phyloP scores from a whole-genome alignment of 306 rosid species.

The Comarum palustre region DNA sequence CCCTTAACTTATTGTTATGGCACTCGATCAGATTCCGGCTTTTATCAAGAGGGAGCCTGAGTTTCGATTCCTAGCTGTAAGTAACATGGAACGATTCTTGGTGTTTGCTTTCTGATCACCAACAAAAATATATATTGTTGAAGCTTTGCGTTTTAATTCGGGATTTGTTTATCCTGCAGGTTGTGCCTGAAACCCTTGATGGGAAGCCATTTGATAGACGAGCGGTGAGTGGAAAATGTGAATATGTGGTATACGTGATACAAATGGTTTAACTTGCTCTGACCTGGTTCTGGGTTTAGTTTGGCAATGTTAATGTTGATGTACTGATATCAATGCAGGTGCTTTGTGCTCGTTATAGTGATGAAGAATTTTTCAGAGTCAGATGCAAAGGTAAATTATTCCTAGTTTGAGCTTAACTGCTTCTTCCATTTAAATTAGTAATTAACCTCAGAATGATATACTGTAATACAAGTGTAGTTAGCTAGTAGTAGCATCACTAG shows the following conservation, averaged over 20 bases:
- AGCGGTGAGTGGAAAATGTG: slow-evolving; percentile 48
- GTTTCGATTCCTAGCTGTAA: slow-evolving; percentile 85
- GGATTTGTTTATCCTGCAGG: slow-evolving; percentile 40
- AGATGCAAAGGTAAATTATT: slow-evolving; percentile 70
- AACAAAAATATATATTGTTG: not conserved
- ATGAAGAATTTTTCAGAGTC: slow-evolving; percentile 73
- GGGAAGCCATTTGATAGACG: slow-evolving; percentile 52
- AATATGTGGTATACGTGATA: not conserved
- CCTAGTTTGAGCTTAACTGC: not conserved
- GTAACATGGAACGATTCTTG: slow-evolving; percentile 23
- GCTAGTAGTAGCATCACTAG: not conserved
- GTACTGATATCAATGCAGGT: slow-evolving; percentile 45
- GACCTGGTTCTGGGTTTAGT: not conserved
- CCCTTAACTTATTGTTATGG: slow-evolving; percentile 2
- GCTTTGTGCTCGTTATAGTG: slow-evolving; percentile 83
- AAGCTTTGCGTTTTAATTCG: not conserved
- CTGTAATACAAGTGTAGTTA: not conserved
- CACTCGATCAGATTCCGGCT: slow-evolving; percentile 81
- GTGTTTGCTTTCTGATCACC: not conserved
- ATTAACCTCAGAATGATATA: not conserved
- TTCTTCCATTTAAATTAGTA: not conserved
- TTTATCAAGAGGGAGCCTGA: slow-evolving; percentile 79
- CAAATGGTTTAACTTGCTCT: not conserved
- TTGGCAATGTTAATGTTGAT: not conserved
- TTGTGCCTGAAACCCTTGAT: slow-evolving; percentile 68